Evolutionary conservation across 768 basidiomycete species (phyloP).

Genomic region (Pleurotus platypus): DNA sequence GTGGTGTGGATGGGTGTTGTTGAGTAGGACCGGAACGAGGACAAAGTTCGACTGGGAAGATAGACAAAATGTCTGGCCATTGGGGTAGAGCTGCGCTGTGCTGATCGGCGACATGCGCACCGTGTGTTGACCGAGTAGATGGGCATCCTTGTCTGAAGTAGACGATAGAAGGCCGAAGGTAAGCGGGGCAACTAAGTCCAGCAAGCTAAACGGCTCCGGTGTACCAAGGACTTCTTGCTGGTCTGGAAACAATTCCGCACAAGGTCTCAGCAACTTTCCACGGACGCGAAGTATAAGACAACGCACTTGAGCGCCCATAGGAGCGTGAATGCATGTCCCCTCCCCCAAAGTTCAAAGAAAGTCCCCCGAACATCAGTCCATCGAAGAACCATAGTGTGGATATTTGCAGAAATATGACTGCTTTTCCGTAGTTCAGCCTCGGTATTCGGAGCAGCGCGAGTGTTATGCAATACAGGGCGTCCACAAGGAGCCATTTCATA

Average conservation of each 20-base stretch:
- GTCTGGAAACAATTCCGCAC: constrained; percentile 16
- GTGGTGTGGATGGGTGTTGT: constrained; percentile 77
- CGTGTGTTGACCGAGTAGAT: constrained; percentile 84
- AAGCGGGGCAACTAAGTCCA: constrained; percentile 44
- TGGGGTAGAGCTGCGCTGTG: constrained; percentile 86
- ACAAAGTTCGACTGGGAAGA: constrained; percentile 47
- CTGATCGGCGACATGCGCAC: constrained; percentile 92
- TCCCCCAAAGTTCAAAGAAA: constrained; percentile 48
- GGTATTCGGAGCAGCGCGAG: constrained; percentile 72
- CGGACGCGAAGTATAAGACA: background rate
- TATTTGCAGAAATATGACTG: constrained; percentile 63
- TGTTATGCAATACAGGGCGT: constrained; percentile 54
- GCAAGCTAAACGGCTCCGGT: constrained; percentile 42
- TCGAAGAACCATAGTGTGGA: constrained; percentile 58
- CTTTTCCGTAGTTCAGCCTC: constrained; percentile 61
- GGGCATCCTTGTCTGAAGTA: constrained; percentile 42
- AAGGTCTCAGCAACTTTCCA: background rate
- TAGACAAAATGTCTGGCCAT: constrained; percentile 71
- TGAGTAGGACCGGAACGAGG: constrained; percentile 81
- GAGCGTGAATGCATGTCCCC: constrained; percentile 14
- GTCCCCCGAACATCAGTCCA: constrained; percentile 68
- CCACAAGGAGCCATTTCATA: constrained; percentile 73
- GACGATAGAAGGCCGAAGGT: constrained; percentile 41
- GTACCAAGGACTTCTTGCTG: constrained; percentile 36
- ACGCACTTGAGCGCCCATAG: constrained; percentile 27